Evolutionary conservation across 2,329 filamentous ascomycete species (phyloP).

Genomic region (Pyricularia grisea): DNA sequence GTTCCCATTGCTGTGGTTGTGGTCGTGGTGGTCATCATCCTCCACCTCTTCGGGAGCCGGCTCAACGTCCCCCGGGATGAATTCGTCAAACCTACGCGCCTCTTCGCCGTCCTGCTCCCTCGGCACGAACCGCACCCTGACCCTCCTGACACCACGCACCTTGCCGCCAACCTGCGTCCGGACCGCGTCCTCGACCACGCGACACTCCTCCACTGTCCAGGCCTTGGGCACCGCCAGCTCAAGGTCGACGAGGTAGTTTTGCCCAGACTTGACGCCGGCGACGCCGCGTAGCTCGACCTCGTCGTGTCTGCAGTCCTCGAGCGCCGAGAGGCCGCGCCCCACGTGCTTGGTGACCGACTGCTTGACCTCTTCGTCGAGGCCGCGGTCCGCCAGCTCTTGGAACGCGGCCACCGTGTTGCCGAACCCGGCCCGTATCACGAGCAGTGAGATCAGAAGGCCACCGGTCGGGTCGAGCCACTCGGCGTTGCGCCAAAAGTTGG

Average conservation of each 20-base stretch:
- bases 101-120: conserved; percentile 47
- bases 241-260: conserved; percentile 90
- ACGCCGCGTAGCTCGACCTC: conserved; percentile 66
- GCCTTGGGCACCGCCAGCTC: conserved; percentile 70
- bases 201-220: conserved; percentile 66
- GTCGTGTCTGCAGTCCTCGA: conserved; percentile 31
- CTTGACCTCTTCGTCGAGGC: conserved; percentile 78
- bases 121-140: conserved; percentile 76
- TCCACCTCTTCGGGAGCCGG: conserved; percentile 50
- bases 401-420: conserved; percentile 76
- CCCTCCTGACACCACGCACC: conserved; percentile 73
- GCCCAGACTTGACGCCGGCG: conserved; percentile 87
- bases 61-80: conserved; percentile 57
- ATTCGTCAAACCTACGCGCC: conserved; percentile 62
- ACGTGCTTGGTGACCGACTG: conserved; percentile 59
- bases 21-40: conserved; percentile 29
- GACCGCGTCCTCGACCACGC: conserved; percentile 63
- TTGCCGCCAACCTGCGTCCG: conserved; percentile 64
- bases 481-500: conserved; percentile 76
- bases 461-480: conserved; percentile 93
- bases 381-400: conserved; percentile 82
- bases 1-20: neutral
- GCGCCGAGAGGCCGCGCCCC: conserved; percentile 38
- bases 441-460: conserved; percentile 80
- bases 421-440: conserved; percentile 86